Evolutionary conservation across 768 basidiomycete genomes (phyloP), one percentile per base, ranked within the genome.

Genomic region (Lactarius quietus): DNA sequence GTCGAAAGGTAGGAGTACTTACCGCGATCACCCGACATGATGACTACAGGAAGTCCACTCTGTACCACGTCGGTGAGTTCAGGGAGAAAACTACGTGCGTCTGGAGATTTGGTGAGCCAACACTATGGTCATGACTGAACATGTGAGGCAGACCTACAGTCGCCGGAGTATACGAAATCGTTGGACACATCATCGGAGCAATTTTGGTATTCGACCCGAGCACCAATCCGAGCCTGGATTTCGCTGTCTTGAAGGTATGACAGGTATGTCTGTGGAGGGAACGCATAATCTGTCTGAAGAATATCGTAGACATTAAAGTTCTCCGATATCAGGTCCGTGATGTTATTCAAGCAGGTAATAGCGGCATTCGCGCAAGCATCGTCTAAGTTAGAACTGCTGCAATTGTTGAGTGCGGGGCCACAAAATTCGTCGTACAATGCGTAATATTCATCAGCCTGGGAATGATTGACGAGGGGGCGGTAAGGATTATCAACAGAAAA

Each of bases 241-340:
- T 38, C 70, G 72, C 28, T 78, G 26, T 15, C 7, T 17, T 26
- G 51, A 5, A 69, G 59, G 38, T 64, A 70, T 4, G 65, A 68
- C 0, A 66, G 63, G 53, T 80, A 69, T 6, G 51, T 61, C n/a
- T 69, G 70, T 2, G 80, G 76, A 23, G 81, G 80, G 68, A 80
- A 82, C 17, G 78, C 74, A 61, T 79, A 78, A 1, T 75, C 74
- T 43, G 74, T n/a, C 68, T 31, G 55, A 54, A 4, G 77, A 15
- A 83, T 76, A 65, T 80, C 77, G 69, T 82, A 80, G 8, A 79
- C 81, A 71, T 84, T 80, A 53, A 74, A 83, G 64, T 79, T 74
- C 35, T 77, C 77, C 28, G 83, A 73, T 26, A 80, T 79, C 0
- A 74, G 75, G 2, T 83, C 70, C 51, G 84, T 78, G 29, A 79